A percentile compares a stretch with the other conserved stretches of the same genome.
Conservation (phyloP, 2,329 filamentous ascomycete species). For the Monosporascus sp. region DNA sequence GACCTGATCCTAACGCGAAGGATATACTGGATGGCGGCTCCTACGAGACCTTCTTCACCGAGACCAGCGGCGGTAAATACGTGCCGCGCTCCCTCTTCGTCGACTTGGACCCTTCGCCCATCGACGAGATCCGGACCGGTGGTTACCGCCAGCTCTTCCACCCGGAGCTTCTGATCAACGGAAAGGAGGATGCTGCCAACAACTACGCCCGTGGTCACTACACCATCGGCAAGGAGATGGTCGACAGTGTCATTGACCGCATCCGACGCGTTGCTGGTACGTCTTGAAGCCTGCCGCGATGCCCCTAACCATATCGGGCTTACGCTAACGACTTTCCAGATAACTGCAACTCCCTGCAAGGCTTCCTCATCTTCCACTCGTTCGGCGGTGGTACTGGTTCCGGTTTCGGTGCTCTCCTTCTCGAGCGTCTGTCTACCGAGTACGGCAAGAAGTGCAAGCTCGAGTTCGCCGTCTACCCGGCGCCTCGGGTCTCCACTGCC, state of each 20-base stretch:
- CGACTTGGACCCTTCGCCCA: conserved; percentile 67
- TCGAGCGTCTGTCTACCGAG: conserved; percentile 68
- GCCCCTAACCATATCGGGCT: not conserved
- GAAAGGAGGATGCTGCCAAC: conserved; percentile 73
- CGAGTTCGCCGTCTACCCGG: conserved; percentile 68
- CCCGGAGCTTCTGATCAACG: conserved; percentile 66
- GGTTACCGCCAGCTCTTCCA: conserved; percentile 65
- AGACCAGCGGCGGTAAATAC: conserved; percentile 67
- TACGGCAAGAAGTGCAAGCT: conserved; percentile 76
- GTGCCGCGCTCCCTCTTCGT: conserved; percentile 68
- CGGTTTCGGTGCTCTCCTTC: conserved; percentile 65
- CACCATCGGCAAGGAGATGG: conserved; percentile 72
- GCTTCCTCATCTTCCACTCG: conserved; percentile 71
- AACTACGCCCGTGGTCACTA: conserved; percentile 75
- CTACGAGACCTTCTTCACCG: conserved; percentile 69
- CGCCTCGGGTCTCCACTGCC: conserved; percentile 63
- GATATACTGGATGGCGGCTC: conserved; percentile 58
- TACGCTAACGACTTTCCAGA: conserved; percentile 38
- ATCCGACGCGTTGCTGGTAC: conserved; percentile 64
- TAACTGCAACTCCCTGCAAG: conserved; percentile 68
- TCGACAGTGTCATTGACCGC: conserved; percentile 64
- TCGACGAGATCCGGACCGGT: conserved; percentile 69
- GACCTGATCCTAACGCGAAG: conserved; percentile 55
- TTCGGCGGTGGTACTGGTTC: conserved; percentile 70
- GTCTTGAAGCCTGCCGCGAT: conserved; percentile 18